Conservation (phyloP, 305 asterid species). For the Withania somnifera region DNA sequence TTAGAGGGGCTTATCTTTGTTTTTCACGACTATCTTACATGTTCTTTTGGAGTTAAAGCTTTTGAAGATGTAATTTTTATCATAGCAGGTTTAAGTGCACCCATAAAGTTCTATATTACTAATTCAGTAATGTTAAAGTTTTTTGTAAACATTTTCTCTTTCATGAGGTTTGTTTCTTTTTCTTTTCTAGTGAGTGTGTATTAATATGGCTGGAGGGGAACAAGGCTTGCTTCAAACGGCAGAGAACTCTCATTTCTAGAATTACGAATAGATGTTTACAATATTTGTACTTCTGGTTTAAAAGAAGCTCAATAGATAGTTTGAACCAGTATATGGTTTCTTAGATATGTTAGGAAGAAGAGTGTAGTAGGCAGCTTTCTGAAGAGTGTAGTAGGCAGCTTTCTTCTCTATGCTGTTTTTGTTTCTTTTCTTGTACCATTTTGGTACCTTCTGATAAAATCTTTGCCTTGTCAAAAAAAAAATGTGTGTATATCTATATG, state of each 20-base stretch:
- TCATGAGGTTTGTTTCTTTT: background rate
- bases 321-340: background rate
- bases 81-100: no score
- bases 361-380: background rate
- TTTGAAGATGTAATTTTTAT: no score
- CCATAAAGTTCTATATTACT: background rate
- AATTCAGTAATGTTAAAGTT: background rate
- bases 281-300: background rate
- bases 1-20: background rate
- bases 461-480: background rate
- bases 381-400: background rate
- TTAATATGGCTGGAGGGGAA: background rate
- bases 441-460: background rate
- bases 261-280: background rate
- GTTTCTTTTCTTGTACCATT: background rate
- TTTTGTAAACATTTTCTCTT: background rate
- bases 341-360: background rate
- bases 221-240: background rate
- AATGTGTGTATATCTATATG: background rate
- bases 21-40: background rate
- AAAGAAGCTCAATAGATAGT: background rate
- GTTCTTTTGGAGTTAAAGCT: no score
- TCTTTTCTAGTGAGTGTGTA: background rate
- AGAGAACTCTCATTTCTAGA: background rate
- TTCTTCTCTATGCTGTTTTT: background rate